Conservation (phyloP, 2,329 filamentous ascomycete species). For the Paracoccidioides brasiliensis region DNA sequence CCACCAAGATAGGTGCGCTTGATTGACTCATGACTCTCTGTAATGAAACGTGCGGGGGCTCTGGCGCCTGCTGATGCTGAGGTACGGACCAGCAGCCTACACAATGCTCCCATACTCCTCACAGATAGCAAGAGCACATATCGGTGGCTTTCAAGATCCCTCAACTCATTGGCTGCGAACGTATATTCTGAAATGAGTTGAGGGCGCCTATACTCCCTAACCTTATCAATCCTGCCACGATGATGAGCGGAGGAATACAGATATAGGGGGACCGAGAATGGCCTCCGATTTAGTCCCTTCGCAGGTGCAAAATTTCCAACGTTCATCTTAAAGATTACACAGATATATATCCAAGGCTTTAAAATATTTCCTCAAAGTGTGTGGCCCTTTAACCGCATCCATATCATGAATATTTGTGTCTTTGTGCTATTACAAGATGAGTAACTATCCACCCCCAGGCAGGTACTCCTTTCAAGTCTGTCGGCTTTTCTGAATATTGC, state of each 20-base stretch:
- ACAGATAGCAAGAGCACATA: too few species aligned
- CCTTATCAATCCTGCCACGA: neutral
- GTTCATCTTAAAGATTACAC: neutral
- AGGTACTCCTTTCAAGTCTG: constrained; percentile 3
- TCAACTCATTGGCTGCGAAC: neutral
- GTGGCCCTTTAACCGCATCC: neutral
- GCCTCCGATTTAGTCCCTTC: neutral
- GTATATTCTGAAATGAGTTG: neutral
- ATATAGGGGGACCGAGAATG: neutral
- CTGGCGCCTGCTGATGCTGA: neutral
- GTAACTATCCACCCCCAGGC: constrained; percentile 1
- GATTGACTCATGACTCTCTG: neutral
- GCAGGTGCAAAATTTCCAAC: neutral
- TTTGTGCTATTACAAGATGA: neutral
- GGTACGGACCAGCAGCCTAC: too few species aligned
- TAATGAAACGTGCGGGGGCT: neutral
- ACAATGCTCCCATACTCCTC: too few species aligned
- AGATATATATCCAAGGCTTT: neutral
- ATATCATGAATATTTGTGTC: neutral
- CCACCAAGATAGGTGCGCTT: neutral
- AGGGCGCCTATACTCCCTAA: neutral
- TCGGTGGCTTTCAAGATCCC: too few species aligned
- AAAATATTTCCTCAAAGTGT: neutral
- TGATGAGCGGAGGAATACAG: neutral
- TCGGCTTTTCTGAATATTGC: constrained; percentile 13